Base-by-base conservation (phyloP, 2,329 filamentous ascomycete species). In the Colletotrichum eremochloae region DNA sequence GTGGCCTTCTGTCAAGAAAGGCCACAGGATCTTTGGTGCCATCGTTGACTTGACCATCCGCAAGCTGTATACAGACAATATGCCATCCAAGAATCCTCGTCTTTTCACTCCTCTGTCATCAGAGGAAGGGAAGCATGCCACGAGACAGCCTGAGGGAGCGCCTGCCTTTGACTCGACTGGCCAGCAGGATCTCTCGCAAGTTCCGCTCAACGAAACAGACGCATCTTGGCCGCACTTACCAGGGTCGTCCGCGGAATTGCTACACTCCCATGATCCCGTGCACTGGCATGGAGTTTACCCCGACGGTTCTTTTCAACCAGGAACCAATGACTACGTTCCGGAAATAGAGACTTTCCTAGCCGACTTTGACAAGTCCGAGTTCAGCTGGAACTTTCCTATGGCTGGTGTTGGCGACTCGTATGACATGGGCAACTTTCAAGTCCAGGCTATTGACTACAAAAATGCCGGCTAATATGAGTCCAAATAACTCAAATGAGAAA, bases 1-100 rank as follows among this genome's bases (percentile, higher is more conserved):
- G 81, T 83, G 82, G 82, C 81, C 80, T 8, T 81, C 79, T 0
- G 79, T 79, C 24, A 80, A 78, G 15, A 79, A 74, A 8, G 79
- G 79, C 1, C 78, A 78, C 46, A 73, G 75, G 3, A 81, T 78
- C 53, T 81, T 82, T 57, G 80, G 74, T 53, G 68, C 71, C 15
- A 63, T 79, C 36, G 77, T 79, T 11, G 78, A 80, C 44, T 62
- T 80, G 18, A 78, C 77, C 3, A 76, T 78, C 31, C 68, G 66
- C 73, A 76, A 58, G 36, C 62, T 74, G 14, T 74, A 71, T 24
- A 71, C 71, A 2, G 67, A 57, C 20, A 70, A 73, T 6, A 63
- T 53, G 52, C 71, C 71, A 33, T 67, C 58, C 15, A 73, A 71
- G 44, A 73, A 66, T 18, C 71, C 71, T 1, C 58, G 67, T 2